Base-by-base conservation (phyloP, 2,329 filamentous ascomycete species). In the Calonectria leucothoes region DNA sequence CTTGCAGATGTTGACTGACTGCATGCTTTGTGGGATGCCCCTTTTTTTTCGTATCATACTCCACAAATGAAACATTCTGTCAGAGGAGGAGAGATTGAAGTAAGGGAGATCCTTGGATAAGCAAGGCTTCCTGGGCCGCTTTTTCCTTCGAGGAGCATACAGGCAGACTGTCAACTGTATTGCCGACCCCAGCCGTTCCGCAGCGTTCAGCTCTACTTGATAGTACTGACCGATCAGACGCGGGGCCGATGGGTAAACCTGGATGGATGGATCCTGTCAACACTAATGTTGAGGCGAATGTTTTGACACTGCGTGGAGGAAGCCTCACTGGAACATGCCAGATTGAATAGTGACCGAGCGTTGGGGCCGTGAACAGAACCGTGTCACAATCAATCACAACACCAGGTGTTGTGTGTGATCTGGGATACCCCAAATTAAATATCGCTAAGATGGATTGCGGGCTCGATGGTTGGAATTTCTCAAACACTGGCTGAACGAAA, bases 21-120 rank as follows among this genome's bases (percentile, higher is more conserved):
- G 27, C 57, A 61, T 39, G 70, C 73, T 35, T 61, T 48, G 37
- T 45, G 59, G 59, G 69, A 69, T 70, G 33, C 52, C 55, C 48
- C 72, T 57, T 72, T 51, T 67, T 69, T 77, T 70, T 74, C 51
- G 63, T 64, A 64, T 61, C 14, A 33, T 68, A 52, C 69, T 57
- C 74, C 71, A 75, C 70, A 72, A 64, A 75, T 77, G 77, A 77
- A 77, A 76, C 77, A 77, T 55, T 69, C 51, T 69, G 68, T 25
- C 55, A 72, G 70, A 71, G 72, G 35, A 66, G 29, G 59, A 59
- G 70, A 73, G 51, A 66, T 35, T n/a, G 57, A 27, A 66, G 67
- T 49, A 68, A 72, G 68, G 75, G 68, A 71, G 52, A 71, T 48
- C 71, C 71, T 71, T 73, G 72, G 64, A 45, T 33, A 64, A 64